Base-by-base conservation (phyloP, 768 basidiomycete species). In the Fistulinella prunicolor region DNA sequence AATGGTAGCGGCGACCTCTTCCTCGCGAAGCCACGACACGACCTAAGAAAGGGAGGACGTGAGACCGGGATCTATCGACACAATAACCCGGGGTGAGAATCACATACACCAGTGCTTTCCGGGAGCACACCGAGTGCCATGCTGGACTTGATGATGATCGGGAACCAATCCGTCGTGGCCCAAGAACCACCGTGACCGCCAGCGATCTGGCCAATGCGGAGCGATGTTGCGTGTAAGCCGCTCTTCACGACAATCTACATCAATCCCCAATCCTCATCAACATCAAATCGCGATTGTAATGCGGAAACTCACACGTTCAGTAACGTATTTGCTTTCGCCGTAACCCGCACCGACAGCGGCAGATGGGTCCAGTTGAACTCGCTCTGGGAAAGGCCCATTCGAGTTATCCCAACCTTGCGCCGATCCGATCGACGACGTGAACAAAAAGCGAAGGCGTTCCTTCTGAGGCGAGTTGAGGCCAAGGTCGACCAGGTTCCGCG, bases 11-110 rank as follows among this genome's bases (percentile, higher is more conserved):
- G 69, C 59, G 1, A 71, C 71, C n/a, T 65, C 64, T 37, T 73
- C 60, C 32, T 69, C 59, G 8, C 67, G 63, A 12, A 74, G 40
- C 73, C 73, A 75, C 14, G 68, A 66, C 3, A 69, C 60, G 3
- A 51, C 35, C 59, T 66, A 37, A 28, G 6, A 6, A 6, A n/a
- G n/a, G n/a, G n/a, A n/a, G n/a, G 28, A 28, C 28, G 12, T 12
- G 28, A 28, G 28, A 28, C 28, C 7, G 7, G 6, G 7, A 28
- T 6, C 28, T 6, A 28, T 28, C 28, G 28, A 28, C 28, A 12
- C 28, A 28, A 28, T 28, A n/a, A n/a, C n/a, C n/a, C n/a, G n/a
- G n/a, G n/a, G n/a, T n/a, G n/a, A n/a, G n/a, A n/a, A n/a, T n/a
- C n/a, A n/a, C n/a, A n/a, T n/a, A n/a, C n/a, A n/a, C n/a, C n/a